Base-by-base conservation (phyloP, 163 green algal genomes). In the Prototheca cutis region DNA sequence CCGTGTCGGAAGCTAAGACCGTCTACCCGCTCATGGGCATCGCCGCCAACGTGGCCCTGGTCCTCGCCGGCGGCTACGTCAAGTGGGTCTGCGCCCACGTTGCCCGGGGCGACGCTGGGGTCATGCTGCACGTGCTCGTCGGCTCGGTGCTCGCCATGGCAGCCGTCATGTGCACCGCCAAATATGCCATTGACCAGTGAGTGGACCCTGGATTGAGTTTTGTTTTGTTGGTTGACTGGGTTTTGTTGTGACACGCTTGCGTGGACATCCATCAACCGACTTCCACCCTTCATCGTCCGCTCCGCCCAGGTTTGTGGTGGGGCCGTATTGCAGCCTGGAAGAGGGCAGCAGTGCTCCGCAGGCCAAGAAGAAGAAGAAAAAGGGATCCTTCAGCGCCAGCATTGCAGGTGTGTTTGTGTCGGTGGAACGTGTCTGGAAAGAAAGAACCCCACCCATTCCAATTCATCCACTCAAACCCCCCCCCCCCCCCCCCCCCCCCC, bases 11-110 rank as follows among this genome's bases (percentile, higher is more conserved):
- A 52, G 87, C 87, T 36, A 88, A 86, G 51, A 80, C 75, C 19
- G 78, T 93, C 48, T 93, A 90, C 66, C 86, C 86, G 0, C 73
- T 88, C 23, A 84, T 94, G 68, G 84, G 80, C 60, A 84, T 87
- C n/a, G 63, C 76, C 31, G 82, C 82, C 54, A 90, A 90, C 52
- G 57, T 87, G 23, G 82, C 80, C 4, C 66, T 87, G 33, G 80
- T 90, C 23, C 48, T 65, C 23, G 51, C 48, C 7, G 48, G 59
- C 48, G 45, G 33, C 59, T 65, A 36, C 40, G 48, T 65, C n/a
- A 65, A 65, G 59, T 65, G 49, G 49, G 59, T 65, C 29, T 59
- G 58, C 27, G 5, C 25, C 17, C 40, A 6, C 25, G 31, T 65
- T 4, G 47, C 59, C 2, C 47, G 48, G 18, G 59, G 59, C 59